Conservation (phyloP, 2,329 filamentous ascomycete species). For the Ophiostoma sp. region DNA sequence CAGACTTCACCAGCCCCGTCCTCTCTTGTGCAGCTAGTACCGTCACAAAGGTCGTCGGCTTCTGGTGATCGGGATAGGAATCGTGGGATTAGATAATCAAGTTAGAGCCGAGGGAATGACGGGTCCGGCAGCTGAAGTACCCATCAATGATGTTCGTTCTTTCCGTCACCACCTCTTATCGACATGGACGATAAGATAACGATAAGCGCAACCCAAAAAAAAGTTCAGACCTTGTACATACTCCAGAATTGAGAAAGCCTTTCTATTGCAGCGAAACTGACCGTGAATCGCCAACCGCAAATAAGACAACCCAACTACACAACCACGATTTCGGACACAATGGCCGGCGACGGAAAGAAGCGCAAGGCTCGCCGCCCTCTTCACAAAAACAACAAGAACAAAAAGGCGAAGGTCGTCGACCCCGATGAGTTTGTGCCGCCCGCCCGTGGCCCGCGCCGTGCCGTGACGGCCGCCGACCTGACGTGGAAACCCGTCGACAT, state of each 20-base stretch:
- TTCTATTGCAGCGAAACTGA: neutral
- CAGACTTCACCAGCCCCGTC: neutral
- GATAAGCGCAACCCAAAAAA: slow-evolving; percentile 8
- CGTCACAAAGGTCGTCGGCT: neutral
- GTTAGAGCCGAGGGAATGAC: neutral
- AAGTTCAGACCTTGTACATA: neutral
- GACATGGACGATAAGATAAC: neutral
- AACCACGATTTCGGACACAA: neutral
- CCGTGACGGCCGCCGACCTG: slow-evolving; percentile 46
- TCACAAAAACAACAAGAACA: neutral
- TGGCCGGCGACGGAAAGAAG: slow-evolving; percentile 12
- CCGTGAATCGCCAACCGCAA: neutral
- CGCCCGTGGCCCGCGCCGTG: slow-evolving; percentile 33
- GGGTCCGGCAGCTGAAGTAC: neutral
- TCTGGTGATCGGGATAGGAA: neutral
- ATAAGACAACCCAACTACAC: neutral
- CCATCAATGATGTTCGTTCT: neutral
- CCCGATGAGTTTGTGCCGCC: slow-evolving; percentile 18
- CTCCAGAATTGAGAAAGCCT: neutral
- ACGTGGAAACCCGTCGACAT: slow-evolving; percentile 58
- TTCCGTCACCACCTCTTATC: neutral
- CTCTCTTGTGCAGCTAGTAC: too few relatives aligned
- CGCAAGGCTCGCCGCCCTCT: slow-evolving; percentile 15
- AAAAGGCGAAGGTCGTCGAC: slow-evolving; percentile 6
- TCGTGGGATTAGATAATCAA: neutral